Evolutionary conservation across 2,329 filamentous ascomycete species (phyloP).

Genomic region (Aureobasidium sp.): DNA sequence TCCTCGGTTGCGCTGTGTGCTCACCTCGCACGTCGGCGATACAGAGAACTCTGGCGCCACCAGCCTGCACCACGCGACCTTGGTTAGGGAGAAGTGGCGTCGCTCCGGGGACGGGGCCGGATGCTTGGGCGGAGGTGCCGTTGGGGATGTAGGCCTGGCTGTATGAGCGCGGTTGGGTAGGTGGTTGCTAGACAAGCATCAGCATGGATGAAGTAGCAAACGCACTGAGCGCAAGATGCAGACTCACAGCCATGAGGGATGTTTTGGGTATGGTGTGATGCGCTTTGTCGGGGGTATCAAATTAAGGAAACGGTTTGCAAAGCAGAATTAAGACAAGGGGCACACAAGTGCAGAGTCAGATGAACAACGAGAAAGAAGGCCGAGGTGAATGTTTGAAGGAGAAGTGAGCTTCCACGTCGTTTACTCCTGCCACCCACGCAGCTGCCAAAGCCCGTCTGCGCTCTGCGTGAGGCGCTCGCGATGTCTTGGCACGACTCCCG

Average conservation of each 20-base stretch:
- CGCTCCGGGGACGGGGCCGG: constrained; percentile 34
- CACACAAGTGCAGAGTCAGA: not conserved
- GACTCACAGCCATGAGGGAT: constrained; percentile 14
- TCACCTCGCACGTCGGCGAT: constrained; percentile 45
- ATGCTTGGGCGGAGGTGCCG: constrained; percentile 27
- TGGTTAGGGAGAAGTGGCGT: constrained; percentile 43
- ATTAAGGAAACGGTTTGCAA: constrained; percentile 1
- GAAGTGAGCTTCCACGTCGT: constrained; percentile 7
- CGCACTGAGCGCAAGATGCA: not conserved
- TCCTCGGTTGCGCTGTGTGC: constrained; percentile 10
- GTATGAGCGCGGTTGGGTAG: constrained; percentile 42
- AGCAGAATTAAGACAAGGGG: constrained; percentile 5
- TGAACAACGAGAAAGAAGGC: constrained; percentile 4
- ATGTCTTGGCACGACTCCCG: not conserved
- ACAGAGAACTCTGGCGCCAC: constrained; percentile 41
- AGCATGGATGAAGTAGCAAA: constrained; percentile 1
- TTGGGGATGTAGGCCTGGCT: constrained; percentile 40
- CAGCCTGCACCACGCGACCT: constrained; percentile 42
- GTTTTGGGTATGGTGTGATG: not conserved
- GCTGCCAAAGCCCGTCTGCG: not conserved
- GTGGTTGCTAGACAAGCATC: constrained; percentile 34
- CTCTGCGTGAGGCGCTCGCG: not conserved
- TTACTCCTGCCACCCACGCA: constrained; percentile 6
- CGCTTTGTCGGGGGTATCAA: constrained; percentile 11
- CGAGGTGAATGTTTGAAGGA: not conserved